Percentiles rank a stretch among this genome's conserved stretches.
These are phyloP conservation scores for Sphagnurus paluster DNA, from an alignment of 1,284 basidiomycete species.

Conservation along the genomic window DNA sequence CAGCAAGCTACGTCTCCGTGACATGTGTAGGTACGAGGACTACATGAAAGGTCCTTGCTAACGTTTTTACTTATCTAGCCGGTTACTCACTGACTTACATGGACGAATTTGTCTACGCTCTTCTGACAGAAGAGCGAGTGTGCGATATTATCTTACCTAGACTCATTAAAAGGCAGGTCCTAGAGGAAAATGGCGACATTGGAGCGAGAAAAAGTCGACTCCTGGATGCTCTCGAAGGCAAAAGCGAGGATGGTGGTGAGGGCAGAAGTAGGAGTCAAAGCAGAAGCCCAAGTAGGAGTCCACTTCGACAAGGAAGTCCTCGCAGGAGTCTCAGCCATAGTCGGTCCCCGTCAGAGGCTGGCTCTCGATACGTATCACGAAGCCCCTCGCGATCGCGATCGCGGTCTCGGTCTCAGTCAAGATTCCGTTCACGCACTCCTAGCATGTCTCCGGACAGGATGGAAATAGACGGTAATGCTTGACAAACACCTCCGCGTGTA, in stretches of 20 bases:
- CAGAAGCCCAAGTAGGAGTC: constrained; percentile 27
- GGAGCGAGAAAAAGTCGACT: constrained; percentile 80
- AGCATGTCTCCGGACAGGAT: constrained; percentile 63
- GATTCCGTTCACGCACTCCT: constrained; percentile 54
- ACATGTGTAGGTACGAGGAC: constrained; percentile 64
- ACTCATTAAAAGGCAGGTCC: constrained; percentile 79
- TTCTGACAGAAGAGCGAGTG: constrained; percentile 88
- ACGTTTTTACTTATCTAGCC: constrained; percentile 40
- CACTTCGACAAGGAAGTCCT: constrained; percentile 21
- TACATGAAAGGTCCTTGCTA: background rate
- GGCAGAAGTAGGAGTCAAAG: constrained; percentile 19
- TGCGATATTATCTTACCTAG: constrained; percentile 97
- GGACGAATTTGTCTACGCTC: constrained; percentile 89
- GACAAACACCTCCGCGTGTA: constrained; percentile 3
- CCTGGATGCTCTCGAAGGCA: constrained; percentile 80
- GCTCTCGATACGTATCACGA: constrained; percentile 42
- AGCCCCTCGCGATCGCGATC: constrained; percentile 46
- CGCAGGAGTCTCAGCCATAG: constrained; percentile 29
- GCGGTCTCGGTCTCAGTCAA: constrained; percentile 39
- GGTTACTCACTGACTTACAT: constrained; percentile 86
- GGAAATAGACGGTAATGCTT: constrained; percentile 33
- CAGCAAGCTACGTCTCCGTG: constrained; percentile 82
- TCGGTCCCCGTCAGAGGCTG: constrained; percentile 43
- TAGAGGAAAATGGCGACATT: constrained; percentile 92
- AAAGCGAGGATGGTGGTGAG: constrained; percentile 49